Conservation (phyloP, 208 protist genomes). For the Acanthamoeba quina region DNA sequence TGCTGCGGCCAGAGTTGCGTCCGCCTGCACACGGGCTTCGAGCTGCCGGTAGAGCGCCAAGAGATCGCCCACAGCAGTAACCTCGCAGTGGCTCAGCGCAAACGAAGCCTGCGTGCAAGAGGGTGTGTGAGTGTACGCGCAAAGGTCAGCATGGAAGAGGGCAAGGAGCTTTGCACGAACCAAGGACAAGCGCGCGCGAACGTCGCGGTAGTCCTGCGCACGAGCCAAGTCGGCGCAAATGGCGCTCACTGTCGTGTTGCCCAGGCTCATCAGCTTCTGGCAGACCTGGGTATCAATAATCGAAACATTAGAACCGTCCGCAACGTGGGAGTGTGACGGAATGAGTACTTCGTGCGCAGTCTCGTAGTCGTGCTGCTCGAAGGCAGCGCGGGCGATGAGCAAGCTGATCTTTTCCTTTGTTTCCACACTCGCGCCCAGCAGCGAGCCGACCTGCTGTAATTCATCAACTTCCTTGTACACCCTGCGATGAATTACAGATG, state of each 20-base stretch:
- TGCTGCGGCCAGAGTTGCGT: neutral
- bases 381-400: slow-evolving; percentile 22
- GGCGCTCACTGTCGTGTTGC: neutral
- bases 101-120: neutral
- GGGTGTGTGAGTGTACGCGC: no score
- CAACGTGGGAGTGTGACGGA: neutral
- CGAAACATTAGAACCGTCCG: neutral
- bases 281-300: neutral
- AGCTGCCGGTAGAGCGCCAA: slow-evolving; percentile 38
- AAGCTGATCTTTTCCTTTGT: slow-evolving; percentile 4
- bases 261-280: neutral
- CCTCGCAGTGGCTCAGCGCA: neutral
- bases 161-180: neutral
- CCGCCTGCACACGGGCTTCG: neutral
- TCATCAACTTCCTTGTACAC: slow-evolving; percentile 35
- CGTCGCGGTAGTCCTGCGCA: slow-evolving; percentile 1
- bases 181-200: neutral
- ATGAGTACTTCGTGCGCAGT: neutral
- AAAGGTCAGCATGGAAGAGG: neutral
- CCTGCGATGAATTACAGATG: neutral
- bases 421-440: slow-evolving; percentile 33
- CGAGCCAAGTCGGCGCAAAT: slow-evolving; percentile 16
- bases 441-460: neutral
- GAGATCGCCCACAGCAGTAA: slow-evolving; percentile 13
- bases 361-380: slow-evolving; percentile 33